These are phyloP conservation scores for Picea glauca DNA, from an alignment of 75 land plant species.

Conservation along the genomic window DNA sequence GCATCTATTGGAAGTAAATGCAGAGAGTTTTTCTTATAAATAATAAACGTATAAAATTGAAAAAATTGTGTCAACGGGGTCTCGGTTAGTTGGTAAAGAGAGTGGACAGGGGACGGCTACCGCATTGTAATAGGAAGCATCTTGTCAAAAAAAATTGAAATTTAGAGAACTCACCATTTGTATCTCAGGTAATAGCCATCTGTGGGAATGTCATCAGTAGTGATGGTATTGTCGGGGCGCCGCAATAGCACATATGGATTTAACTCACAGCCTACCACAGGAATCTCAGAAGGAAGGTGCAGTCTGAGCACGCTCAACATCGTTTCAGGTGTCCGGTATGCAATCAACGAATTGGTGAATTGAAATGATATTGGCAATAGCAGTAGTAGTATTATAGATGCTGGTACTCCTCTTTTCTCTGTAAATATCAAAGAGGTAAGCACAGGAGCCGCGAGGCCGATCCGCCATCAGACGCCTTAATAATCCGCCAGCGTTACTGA, in stretches of 20 bases:
- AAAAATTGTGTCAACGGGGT: too few relatives aligned
- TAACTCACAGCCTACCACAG: slow-evolving; percentile 43
- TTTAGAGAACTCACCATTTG: slow-evolving; percentile 19
- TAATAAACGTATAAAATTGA: too few relatives aligned
- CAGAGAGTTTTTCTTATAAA: too few relatives aligned
- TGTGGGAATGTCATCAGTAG: slow-evolving; percentile 30
- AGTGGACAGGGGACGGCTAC: too few relatives aligned
- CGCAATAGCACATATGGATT: slow-evolving; percentile 39
- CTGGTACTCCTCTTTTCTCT: not conserved
- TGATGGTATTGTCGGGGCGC: slow-evolving; percentile 18
- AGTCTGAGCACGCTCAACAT: slow-evolving; percentile 44
- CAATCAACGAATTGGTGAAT: not conserved
- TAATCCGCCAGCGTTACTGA: slow-evolving; percentile 17
- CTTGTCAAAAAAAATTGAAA: not conserved
- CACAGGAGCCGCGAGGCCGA: slow-evolving; percentile 20
- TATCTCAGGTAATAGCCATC: slow-evolving; percentile 37
- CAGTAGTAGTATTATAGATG: not conserved
- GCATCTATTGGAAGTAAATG: too few relatives aligned
- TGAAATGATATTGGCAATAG: slow-evolving; percentile 1
- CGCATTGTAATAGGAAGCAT: too few relatives aligned
- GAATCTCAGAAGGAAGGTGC: slow-evolving; percentile 49
- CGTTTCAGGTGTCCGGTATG: slow-evolving; percentile 2
- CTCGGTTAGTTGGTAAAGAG: too few relatives aligned
- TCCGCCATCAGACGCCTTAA: slow-evolving; percentile 31
- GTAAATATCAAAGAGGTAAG: not conserved